phyloP scores from a whole-genome alignment of 2,329 filamentous ascomycete genomes.

The Aspergillus ochraceus region DNA sequence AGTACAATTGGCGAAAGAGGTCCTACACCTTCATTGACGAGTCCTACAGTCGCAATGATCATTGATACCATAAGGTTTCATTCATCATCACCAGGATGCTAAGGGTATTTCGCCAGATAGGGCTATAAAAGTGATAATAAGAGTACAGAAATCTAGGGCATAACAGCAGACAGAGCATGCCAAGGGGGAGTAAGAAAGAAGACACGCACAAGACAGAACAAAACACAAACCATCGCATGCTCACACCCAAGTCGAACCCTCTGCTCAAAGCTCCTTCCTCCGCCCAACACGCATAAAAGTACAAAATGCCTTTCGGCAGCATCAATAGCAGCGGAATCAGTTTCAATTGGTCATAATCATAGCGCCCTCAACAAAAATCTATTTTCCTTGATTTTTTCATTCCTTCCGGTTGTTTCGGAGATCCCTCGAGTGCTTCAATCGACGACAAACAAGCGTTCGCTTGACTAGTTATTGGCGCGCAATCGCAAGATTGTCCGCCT shows the following conservation, averaged over 20 bases:
- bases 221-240: neutral
- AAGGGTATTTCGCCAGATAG: conserved; percentile 20
- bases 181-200: neutral
- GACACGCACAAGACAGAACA: conserved; percentile 3
- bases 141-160: conserved; percentile 12
- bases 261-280: neutral
- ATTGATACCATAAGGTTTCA: conserved; percentile 8
- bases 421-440: neutral
- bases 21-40: neutral
- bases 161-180: neutral
- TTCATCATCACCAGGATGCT: conserved; percentile 20
- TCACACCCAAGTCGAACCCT: conserved; percentile 5
- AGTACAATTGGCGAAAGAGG: too few relatives aligned
- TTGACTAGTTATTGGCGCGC: neutral
- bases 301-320: conserved; percentile 18
- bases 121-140: conserved; percentile 3
- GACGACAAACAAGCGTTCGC: neutral
- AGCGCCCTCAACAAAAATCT: conserved; percentile 15
- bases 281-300: conserved; percentile 15
- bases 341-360: conserved; percentile 22
- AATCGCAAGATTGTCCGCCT: neutral
- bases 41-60: neutral
- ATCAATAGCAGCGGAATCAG: conserved; percentile 13
- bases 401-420: neutral
- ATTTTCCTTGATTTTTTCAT: conserved; percentile 3